Evolutionary conservation across 352 stramenopile genomes (phyloP).

Genomic region (Pseudoperonospora humuli): DNA sequence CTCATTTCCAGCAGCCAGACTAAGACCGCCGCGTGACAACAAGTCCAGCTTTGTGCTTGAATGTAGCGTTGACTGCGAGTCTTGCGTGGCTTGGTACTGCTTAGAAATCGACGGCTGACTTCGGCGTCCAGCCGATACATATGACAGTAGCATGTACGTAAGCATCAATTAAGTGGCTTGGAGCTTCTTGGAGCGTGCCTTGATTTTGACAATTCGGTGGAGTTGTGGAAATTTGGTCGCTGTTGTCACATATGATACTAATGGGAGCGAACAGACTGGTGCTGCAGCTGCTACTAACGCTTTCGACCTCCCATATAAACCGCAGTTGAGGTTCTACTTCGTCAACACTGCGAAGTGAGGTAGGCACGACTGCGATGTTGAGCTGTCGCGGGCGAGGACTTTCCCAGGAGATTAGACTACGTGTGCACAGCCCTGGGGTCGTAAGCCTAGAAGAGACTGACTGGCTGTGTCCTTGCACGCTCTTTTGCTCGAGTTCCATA

Average conservation of each 20-base stretch:
- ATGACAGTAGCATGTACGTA: conserved; percentile 7
- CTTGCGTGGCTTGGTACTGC: neutral
- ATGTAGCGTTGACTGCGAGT: conserved; percentile 10
- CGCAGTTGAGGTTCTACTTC: conserved; percentile 1
- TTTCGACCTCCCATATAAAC: too few species aligned
- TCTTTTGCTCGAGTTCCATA: conserved; percentile 19
- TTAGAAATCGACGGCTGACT: conserved; percentile 3
- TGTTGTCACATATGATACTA: neutral
- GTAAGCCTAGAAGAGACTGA: conserved; percentile 21
- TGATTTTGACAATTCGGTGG: conserved; percentile 17
- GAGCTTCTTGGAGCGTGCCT: conserved; percentile 7
- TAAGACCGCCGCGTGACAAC: conserved; percentile 16
- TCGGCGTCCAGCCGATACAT: conserved; percentile 2
- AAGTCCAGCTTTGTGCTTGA: conserved; percentile 18
- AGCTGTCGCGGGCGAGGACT: conserved; percentile 23
- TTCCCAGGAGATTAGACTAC: conserved; percentile 18
- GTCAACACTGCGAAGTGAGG: conserved; percentile 20
- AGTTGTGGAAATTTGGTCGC: neutral
- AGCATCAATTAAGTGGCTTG: conserved; percentile 15
- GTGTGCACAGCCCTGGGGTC: conserved; percentile 5
- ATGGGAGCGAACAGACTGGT: neutral
- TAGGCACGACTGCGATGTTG: conserved; percentile 20
- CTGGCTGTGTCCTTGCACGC: conserved; percentile 18
- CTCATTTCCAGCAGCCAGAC: conserved; percentile 9
- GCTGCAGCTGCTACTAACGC: neutral